Evolutionary conservation across 768 basidiomycete genomes (phyloP).

Genomic region (Zangia roseola): DNA sequence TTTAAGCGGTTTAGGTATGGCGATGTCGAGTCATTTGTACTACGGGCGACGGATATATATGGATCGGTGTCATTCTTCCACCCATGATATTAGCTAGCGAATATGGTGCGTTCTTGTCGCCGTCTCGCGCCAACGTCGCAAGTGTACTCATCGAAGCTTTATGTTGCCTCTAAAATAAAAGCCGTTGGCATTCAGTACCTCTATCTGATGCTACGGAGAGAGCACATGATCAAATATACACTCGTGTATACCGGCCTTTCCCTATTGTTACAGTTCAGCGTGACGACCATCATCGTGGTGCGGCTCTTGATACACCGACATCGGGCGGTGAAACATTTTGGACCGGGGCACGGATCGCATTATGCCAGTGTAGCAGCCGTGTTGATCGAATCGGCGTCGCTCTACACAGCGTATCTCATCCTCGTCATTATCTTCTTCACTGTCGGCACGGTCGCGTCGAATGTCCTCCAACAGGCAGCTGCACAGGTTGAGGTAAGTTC

Average conservation of each 20-base stretch:
- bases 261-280: conserved; percentile 12
- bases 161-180: background rate
- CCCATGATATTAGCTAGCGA: conserved; percentile 3
- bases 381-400: conserved; percentile 20
- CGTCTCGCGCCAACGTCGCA: background rate
- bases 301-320: conserved; percentile 16
- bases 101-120: conserved; percentile 8
- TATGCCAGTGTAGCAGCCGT: conserved; percentile 11
- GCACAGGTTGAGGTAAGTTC: conserved; percentile 20
- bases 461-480: conserved; percentile 13
- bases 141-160: background rate
- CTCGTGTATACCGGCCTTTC: conserved; percentile 12
- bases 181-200: conserved; percentile 8
- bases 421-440: conserved; percentile 12
- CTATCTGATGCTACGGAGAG: background rate
- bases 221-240: background rate
- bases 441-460: background rate
- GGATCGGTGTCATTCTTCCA: conserved; percentile 11
- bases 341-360: conserved; percentile 10
- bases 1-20: conserved; percentile 18
- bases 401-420: conserved; percentile 15
- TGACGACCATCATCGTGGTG: conserved; percentile 17
- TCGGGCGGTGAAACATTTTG: conserved; percentile 10
- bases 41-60: conserved; percentile 5
- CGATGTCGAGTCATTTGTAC: conserved; percentile 19